Percentiles rank a stretch among this genome's conserved stretches.
Evolutionary conservation across 352 stramenopile genomes (phyloP).

Genomic region (Pythium periplocum): DNA sequence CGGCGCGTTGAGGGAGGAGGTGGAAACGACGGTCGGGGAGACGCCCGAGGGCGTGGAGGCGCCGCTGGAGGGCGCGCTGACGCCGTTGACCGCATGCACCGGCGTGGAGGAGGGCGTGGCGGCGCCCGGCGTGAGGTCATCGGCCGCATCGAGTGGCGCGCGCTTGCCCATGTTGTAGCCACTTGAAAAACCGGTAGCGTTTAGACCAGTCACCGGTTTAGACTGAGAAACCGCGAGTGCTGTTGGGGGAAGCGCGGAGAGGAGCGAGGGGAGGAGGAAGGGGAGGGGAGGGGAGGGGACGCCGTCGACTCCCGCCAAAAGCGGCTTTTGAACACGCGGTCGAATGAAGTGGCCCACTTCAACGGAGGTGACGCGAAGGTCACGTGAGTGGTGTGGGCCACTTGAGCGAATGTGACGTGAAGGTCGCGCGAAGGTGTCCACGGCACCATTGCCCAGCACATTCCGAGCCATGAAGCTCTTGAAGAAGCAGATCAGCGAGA

Average conservation of each 20-base stretch:
- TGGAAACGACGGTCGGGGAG: background rate
- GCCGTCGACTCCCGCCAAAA: background rate
- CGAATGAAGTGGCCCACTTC: conserved; percentile 5
- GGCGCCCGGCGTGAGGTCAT: conserved; percentile 3
- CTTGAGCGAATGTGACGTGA: background rate
- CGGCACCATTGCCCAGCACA: conserved; percentile 4
- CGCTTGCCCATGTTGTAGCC: conserved; percentile 26
- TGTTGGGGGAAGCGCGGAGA: background rate
- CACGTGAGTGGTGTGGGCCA: conserved; percentile 10
- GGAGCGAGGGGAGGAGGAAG: background rate
- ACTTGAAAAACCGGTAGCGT: conserved; percentile 20
- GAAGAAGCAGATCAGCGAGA: conserved; percentile 91
- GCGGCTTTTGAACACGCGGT: conserved; percentile 4
- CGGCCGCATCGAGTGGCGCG: conserved; percentile 9
- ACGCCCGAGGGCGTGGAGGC: background rate
- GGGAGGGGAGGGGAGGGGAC: conserved; percentile 2
- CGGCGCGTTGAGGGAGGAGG: conserved; percentile 23
- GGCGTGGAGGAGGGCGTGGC: conserved; percentile 3
- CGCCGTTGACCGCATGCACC: background rate
- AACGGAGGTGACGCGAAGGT: conserved; percentile 7
- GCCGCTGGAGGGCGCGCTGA: background rate
- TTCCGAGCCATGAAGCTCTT: conserved; percentile 82
- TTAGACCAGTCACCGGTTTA: conserved; percentile 16
- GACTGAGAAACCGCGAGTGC: conserved; percentile 4
- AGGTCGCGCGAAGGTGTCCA: conserved; percentile 22